Conservation (phyloP, 495 filamentous ascomycete species). For the Cercophora samala region DNA sequence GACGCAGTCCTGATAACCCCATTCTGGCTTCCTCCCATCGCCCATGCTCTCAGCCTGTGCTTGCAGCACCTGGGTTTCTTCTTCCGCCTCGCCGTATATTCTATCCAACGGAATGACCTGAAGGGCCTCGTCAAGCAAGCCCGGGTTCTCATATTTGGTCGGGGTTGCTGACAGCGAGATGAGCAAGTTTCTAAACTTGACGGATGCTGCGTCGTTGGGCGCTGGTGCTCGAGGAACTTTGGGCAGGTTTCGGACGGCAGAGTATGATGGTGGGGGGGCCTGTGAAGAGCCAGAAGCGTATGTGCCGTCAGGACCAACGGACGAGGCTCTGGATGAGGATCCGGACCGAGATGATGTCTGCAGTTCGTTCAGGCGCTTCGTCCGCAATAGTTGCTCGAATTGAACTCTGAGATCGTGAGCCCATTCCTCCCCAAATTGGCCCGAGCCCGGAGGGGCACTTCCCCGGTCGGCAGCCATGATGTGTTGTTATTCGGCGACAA, state of each 20-base stretch:
- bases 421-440: conserved; percentile 51
- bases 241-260: conserved; percentile 68
- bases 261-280: conserved; percentile 61
- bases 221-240: conserved; percentile 74
- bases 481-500: conserved; percentile 2
- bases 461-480: conserved; percentile 30
- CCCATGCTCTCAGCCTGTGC: conserved; percentile 84
- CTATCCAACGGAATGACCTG: conserved; percentile 81
- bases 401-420: conserved; percentile 52
- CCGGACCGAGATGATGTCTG: conserved; percentile 50
- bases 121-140: conserved; percentile 89
- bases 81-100: conserved; percentile 90
- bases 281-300: conserved; percentile 39
- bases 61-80: conserved; percentile 80
- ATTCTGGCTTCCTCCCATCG: conserved; percentile 73
- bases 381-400: conserved; percentile 75
- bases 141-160: conserved; percentile 93
- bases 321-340: conserved; percentile 46
- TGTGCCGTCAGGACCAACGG: conserved; percentile 40
- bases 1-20: conserved; percentile 98
- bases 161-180: conserved; percentile 79
- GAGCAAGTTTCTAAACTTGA: conserved; percentile 82
- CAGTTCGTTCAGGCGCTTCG: conserved; percentile 74
- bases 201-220: conserved; percentile 60
- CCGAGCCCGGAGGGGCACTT: conserved; percentile 26